Conservation (phyloP, 2,329 filamentous ascomycete species). For the Pestalotiopsis sp. region DNA sequence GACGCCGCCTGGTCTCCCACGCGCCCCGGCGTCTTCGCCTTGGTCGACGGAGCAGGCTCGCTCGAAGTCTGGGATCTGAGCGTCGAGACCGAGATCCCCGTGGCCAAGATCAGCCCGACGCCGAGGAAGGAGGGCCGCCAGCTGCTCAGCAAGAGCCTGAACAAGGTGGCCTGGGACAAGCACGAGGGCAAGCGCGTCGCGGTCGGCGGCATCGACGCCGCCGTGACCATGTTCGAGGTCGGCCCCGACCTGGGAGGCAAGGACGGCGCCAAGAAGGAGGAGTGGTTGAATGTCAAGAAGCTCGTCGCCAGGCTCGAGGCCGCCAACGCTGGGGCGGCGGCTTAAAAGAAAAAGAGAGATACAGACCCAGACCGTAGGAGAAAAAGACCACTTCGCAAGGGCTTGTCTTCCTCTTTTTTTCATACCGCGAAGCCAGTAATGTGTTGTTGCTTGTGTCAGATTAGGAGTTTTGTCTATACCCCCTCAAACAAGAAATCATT, state of each 20-base stretch:
- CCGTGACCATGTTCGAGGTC: constrained; percentile 92
- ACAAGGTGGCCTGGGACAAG: constrained; percentile 93
- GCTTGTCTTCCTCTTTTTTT: too few relatives aligned
- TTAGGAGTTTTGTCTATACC: constrained; percentile 8
- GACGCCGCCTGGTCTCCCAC: constrained; percentile 94
- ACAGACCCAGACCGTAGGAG: neutral
- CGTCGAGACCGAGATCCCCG: constrained; percentile 88
- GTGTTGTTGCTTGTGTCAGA: constrained; percentile 1
- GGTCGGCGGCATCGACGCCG: constrained; percentile 88
- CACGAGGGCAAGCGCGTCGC: constrained; percentile 85
- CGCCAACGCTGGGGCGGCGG: constrained; percentile 49
- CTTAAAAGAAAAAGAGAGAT: constrained; percentile 23
- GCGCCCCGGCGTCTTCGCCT: constrained; percentile 90
- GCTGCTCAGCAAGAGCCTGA: constrained; percentile 82
- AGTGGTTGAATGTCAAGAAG: constrained; percentile 93
- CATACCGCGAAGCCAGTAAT: neutral
- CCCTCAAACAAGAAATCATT: neutral
- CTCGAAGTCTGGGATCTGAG: constrained; percentile 96
- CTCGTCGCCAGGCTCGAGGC: constrained; percentile 77
- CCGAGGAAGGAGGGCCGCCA: constrained; percentile 63
- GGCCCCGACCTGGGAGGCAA: constrained; percentile 80
- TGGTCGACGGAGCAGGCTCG: constrained; percentile 90
- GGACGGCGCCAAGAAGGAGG: constrained; percentile 80
- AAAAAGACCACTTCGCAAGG: neutral
- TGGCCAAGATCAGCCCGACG: constrained; percentile 77